Conservation (phyloP, 2,329 filamentous ascomycete genomes). For the Fusarium algeriense region DNA sequence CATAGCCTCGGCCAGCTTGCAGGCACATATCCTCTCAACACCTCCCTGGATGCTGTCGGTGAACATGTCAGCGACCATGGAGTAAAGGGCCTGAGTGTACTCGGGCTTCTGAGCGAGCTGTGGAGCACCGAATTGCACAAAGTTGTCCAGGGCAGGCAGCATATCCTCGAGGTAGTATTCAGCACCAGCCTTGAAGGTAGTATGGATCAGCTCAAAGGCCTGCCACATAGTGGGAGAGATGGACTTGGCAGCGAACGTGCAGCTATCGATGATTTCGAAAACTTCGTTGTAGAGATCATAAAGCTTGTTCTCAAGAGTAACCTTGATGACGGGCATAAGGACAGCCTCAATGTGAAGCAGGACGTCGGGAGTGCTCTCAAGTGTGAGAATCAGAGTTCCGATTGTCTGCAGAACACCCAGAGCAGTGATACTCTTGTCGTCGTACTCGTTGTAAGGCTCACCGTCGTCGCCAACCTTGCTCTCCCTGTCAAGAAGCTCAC, state of each 20-base stretch:
- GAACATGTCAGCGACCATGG: slow-evolving; percentile 97
- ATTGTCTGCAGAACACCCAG: slow-evolving; percentile 97
- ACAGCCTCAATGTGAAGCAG: slow-evolving; percentile 94
- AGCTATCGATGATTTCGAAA: slow-evolving; percentile 99
- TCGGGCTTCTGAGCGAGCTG: slow-evolving; percentile 84
- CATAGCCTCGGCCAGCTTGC: slow-evolving; percentile 96
- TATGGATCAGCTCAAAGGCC: slow-evolving; percentile 95
- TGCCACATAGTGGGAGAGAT: slow-evolving; percentile 99
- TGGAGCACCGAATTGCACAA: slow-evolving; percentile 89
- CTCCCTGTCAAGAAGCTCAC: slow-evolving; percentile 90
- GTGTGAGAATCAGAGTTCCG: slow-evolving; percentile 93
- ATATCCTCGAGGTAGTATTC: slow-evolving; percentile 99
- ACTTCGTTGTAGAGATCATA: slow-evolving; percentile 98
- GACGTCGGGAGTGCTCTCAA: slow-evolving; percentile 97
- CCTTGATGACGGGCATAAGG: slow-evolving; percentile 95
- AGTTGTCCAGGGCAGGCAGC: slow-evolving; percentile 97
- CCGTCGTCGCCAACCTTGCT: slow-evolving; percentile 80
- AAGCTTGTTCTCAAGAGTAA: slow-evolving; percentile 97
- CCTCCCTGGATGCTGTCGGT: slow-evolving; percentile 90
- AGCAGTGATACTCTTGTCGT: slow-evolving; percentile 98
- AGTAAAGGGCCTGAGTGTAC: slow-evolving; percentile 88
- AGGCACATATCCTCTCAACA: slow-evolving; percentile 95
- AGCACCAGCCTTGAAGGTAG: slow-evolving; percentile 96
- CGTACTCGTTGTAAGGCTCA: slow-evolving; percentile 89
- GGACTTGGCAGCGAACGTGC: slow-evolving; percentile 95